These are phyloP conservation scores for Wickerhamiella azymoides DNA, from an alignment of 805 yeast genomes.

Conservation along the genomic window DNA sequence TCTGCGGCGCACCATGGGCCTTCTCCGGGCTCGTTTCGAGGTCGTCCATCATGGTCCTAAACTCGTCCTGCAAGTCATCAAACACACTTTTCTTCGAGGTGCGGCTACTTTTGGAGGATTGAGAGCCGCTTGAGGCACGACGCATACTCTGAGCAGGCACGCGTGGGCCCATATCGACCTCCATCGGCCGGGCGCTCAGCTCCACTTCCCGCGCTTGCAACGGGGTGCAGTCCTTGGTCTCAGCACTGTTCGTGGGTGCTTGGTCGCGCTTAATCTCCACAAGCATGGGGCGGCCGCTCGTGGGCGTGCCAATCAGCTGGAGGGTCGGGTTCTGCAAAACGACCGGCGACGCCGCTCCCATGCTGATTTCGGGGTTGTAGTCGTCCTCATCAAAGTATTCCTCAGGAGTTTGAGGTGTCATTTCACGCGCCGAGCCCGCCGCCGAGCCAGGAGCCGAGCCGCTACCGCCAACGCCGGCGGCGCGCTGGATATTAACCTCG, in stretches of 20 bases:
- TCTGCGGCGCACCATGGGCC: too few relatives aligned
- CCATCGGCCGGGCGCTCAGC: too few relatives aligned
- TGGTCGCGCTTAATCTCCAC: slow-evolving; percentile 1
- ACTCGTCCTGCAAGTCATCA: slow-evolving; percentile 7
- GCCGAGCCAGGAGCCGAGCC: neutral
- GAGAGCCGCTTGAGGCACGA: too few relatives aligned
- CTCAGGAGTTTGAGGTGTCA: slow-evolving; percentile 2
- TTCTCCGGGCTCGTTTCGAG: neutral
- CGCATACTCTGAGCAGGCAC: too few relatives aligned
- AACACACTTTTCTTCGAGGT: neutral
- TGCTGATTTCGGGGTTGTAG: slow-evolving; percentile 1
- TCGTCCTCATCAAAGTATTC: slow-evolving; percentile 4
- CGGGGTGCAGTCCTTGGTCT: neutral
- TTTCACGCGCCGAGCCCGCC: neutral
- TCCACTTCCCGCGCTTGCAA: neutral
- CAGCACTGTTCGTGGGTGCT: neutral
- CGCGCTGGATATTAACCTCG: neutral
- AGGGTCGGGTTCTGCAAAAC: slow-evolving; percentile 3
- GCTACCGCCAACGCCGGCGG: too few relatives aligned
- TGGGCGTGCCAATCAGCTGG: neutral
- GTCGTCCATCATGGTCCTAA: neutral
- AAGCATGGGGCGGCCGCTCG: slow-evolving; percentile 4
- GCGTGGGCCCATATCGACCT: too few relatives aligned
- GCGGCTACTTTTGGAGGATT: too few relatives aligned
- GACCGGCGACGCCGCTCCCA: slow-evolving; percentile 7